Evolutionary conservation across 2,329 filamentous ascomycete species (phyloP).

Genomic region (Fusarium sp.): DNA sequence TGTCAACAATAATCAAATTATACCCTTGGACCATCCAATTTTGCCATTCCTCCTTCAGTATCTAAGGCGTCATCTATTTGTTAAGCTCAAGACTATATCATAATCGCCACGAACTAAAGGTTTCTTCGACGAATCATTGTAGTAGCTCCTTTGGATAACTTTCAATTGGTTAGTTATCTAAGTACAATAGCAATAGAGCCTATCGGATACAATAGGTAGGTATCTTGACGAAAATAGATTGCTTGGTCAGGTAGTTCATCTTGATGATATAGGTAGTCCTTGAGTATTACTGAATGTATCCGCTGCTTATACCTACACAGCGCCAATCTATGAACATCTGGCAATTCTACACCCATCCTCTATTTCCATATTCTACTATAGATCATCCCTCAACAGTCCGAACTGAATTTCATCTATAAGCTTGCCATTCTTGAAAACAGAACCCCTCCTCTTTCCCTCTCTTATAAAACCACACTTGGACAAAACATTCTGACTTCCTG

Average conservation of each 20-base stretch:
- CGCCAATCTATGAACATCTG: background rate
- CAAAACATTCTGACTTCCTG: constrained; percentile 59
- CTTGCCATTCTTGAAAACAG: constrained; percentile 58
- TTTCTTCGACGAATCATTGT: background rate
- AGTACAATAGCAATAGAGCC: too few species aligned
- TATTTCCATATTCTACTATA: constrained; percentile 5
- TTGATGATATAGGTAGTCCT: background rate
- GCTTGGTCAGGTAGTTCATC: background rate
- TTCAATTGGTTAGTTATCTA: background rate
- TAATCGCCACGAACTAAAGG: constrained; percentile 3
- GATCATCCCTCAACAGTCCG: constrained; percentile 57
- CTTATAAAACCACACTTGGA: constrained; percentile 57
- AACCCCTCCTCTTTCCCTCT: constrained; percentile 60
- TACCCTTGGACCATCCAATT: background rate
- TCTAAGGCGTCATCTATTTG: constrained; percentile 32
- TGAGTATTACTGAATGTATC: background rate
- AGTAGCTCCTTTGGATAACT: background rate
- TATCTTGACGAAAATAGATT: background rate
- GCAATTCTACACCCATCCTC: background rate
- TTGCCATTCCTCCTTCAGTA: background rate
- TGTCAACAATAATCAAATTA: background rate
- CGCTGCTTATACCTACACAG: background rate
- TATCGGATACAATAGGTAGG: background rate
- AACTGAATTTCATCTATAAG: constrained; percentile 56
- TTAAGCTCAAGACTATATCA: background rate